phyloP scores from a whole-genome alignment of 306 rosid species.

The Prinsepia uniflora region DNA sequence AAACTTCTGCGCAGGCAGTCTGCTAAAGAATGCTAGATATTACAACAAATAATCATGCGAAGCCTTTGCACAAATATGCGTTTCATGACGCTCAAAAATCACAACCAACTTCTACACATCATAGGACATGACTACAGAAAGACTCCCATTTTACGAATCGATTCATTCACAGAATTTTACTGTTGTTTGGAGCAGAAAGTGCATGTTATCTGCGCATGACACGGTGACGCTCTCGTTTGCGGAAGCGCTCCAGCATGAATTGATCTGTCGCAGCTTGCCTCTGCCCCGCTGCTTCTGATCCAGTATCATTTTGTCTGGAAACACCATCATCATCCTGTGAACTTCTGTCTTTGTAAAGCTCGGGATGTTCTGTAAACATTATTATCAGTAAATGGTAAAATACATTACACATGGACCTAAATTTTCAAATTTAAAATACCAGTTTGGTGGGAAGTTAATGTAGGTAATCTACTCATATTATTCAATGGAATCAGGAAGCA shows the following conservation, averaged over 20 bases:
- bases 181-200: background rate
- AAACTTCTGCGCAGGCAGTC: background rate
- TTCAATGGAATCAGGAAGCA: background rate
- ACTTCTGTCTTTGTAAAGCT: constrained; percentile 78
- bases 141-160: background rate
- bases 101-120: background rate
- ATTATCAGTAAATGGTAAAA: constrained; percentile 20
- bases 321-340: constrained; percentile 56
- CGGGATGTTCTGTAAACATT: constrained; percentile 80
- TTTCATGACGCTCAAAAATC: background rate
- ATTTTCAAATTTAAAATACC: background rate
- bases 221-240: constrained; percentile 93
- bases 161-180: background rate
- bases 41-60: background rate
- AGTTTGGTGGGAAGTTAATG: background rate
- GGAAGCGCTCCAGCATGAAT: constrained; percentile 90
- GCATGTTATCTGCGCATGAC: constrained; percentile 62
- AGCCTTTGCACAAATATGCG: background rate
- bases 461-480: background rate
- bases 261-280: constrained; percentile 97
- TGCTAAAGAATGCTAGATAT: background rate
- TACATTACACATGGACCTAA: background rate
- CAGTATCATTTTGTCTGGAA: constrained; percentile 51
- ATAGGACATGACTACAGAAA: background rate
- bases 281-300: constrained; percentile 56